A percentile compares a stretch with the other conserved stretches of the same genome.
These are phyloP conservation scores for Fusarium staphyleae DNA, from an alignment of 2,329 filamentous ascomycete species.

Conservation along the genomic window DNA sequence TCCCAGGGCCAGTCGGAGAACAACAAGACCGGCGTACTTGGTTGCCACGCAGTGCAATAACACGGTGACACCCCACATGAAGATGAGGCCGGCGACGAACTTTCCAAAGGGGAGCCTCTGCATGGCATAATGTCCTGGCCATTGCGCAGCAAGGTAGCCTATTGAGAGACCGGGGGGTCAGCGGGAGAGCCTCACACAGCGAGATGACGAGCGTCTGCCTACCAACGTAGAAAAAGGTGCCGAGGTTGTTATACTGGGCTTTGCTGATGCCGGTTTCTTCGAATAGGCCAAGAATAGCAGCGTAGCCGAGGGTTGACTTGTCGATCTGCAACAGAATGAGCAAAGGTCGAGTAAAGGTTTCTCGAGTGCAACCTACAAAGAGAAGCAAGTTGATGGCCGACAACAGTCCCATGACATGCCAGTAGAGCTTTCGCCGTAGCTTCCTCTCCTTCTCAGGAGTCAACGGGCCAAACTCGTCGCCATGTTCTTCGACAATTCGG, in stretches of 20 bases:
- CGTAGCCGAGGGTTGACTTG: conserved; percentile 49
- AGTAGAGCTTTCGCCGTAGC: conserved; percentile 44
- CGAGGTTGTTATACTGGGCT: conserved; percentile 50
- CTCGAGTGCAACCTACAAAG: conserved; percentile 40
- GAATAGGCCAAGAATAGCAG: conserved; percentile 49
- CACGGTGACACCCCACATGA: conserved; percentile 48
- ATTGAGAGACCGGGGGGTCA: background rate
- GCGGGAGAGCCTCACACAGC: background rate
- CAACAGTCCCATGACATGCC: conserved; percentile 43
- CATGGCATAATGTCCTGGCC: conserved; percentile 50
- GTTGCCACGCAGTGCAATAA: conserved; percentile 49
- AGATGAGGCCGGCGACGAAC: conserved; percentile 45
- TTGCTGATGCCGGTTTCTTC: conserved; percentile 49
- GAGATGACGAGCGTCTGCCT: background rate
- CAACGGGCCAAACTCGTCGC: conserved; percentile 40
- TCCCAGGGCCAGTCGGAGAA: conserved; percentile 48
- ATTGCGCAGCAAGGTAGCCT: conserved; percentile 48
- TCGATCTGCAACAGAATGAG: conserved; percentile 42
- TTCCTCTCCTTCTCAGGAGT: conserved; percentile 45
- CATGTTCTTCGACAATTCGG: conserved; percentile 46
- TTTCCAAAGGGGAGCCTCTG: conserved; percentile 48
- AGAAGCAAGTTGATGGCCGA: conserved; percentile 47
- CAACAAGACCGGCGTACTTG: conserved; percentile 47
- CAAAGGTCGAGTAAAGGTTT: background rate
- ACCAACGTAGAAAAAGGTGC: conserved; percentile 52